Evolutionary conservation across 495 filamentous ascomycete genomes (phyloP), one percentile per base, ranked within the genome.

Genomic region (Lophium mytilinum): DNA sequence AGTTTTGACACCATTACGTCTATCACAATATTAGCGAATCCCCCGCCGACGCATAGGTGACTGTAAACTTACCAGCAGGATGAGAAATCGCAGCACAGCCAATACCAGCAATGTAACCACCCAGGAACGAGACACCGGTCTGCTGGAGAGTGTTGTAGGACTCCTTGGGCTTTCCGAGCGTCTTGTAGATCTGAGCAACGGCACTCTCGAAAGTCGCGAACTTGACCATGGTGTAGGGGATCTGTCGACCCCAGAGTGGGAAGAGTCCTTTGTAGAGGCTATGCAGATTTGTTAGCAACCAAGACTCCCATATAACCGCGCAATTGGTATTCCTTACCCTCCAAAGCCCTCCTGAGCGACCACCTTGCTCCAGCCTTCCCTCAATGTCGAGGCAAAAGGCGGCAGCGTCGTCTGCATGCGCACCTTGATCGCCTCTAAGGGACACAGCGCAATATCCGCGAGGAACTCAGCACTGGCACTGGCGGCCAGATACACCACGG

Each of bases 161-260:
- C 57, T 84, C 79, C 70, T 88, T 87, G 1, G 82, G 80, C 69
- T 81, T 81, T 3, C 83, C 83, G 49, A 88, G 67, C 17, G 71
- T 75, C 59, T 69, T 68, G 67, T 88, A 87, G 52, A 87, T 86
- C 52, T 73, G 50, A 43, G 73, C 76, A 8, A 88, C 84, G 1
- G 83, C 83, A 65, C 79, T 80, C 72, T 88, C 84, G 65, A 88
- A 87, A 0, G 83, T 85, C 10, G 84, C 84, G 67, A 88, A 88
- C 71, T 87, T 88, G 37, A 83, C 81, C 84, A 88, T 88, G 0
- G 84, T 88, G 64, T 88, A 87, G 1, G 83, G 83, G 50, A 87
- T 86, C 70, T 88, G 84, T 15, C 84, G 72, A 10, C 78, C 84
- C 84, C 84, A 88, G 17, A 88, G 73, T 47, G 84, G 84, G 62